These are phyloP conservation scores for Effrenium voratum DNA, from an alignment of 73 alveolate species.

Conservation along the genomic window DNA sequence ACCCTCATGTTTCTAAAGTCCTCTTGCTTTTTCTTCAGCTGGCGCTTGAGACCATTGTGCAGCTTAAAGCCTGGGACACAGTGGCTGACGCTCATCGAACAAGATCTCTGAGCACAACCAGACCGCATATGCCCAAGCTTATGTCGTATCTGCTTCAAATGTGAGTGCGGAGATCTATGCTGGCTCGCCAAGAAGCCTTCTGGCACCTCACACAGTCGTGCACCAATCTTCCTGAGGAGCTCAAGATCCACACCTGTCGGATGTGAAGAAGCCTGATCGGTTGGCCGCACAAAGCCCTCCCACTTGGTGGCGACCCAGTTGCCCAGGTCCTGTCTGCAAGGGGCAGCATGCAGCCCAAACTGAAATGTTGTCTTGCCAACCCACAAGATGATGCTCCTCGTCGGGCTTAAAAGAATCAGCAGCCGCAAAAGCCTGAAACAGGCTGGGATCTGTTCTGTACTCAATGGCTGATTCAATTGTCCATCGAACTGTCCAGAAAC, in stretches of 20 bases:
- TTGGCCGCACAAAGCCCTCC: slow-evolving; percentile 92
- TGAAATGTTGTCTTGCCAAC: neutral
- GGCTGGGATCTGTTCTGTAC: too few relatives aligned
- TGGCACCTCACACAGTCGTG: slow-evolving; percentile 66
- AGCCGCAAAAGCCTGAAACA: slow-evolving; percentile 54
- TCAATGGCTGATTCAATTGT: too few relatives aligned
- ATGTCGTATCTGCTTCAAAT: neutral
- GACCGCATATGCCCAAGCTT: neutral
- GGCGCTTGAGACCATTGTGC: slow-evolving; percentile 93
- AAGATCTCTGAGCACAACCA: neutral
- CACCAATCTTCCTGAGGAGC: slow-evolving; percentile 67
- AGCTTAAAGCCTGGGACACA: slow-evolving; percentile 49
- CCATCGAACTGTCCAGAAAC: too few relatives aligned
- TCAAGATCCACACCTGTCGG: slow-evolving; percentile 90
- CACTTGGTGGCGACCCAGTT: slow-evolving; percentile 93
- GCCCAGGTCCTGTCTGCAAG: slow-evolving; percentile 27
- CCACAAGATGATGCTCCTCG: neutral
- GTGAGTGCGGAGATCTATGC: neutral
- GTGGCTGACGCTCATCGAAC: neutral
- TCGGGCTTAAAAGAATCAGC: slow-evolving; percentile 76
- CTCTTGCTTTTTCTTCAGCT: slow-evolving; percentile 82
- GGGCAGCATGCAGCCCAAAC: neutral
- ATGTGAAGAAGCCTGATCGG: slow-evolving; percentile 74
- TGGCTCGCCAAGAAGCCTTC: slow-evolving; percentile 20
- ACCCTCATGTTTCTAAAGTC: neutral